These are phyloP conservation scores for Xylaria sp. DNA, from an alignment of 2,329 filamentous ascomycete genomes.

Conservation along the genomic window DNA sequence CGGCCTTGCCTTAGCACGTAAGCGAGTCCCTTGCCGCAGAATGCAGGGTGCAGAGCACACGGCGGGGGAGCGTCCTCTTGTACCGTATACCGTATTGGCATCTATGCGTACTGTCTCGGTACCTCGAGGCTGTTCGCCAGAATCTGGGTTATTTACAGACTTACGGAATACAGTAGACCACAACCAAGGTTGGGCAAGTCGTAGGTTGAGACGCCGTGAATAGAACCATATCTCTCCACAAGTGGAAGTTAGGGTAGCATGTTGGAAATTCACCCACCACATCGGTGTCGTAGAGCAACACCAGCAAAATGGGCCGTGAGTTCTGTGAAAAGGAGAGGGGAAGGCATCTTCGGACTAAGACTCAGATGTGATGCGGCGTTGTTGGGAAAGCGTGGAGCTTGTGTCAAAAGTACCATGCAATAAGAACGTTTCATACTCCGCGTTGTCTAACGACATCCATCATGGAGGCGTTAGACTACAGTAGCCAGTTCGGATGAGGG, in stretches of 20 bases:
- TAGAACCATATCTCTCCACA: too few relatives aligned
- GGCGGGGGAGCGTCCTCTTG: slow-evolving; percentile 2
- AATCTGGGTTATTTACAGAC: not conserved
- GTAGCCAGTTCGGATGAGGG: slow-evolving; percentile 1
- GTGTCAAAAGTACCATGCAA: too few relatives aligned
- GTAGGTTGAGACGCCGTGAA: too few relatives aligned
- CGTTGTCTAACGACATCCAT: not conserved
- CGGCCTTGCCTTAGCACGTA: slow-evolving; percentile 5
- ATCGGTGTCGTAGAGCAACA: not conserved
- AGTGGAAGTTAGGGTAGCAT: not conserved
- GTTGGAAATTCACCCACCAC: not conserved
- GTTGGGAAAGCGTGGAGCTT: too few relatives aligned
- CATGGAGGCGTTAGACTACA: slow-evolving; percentile 3
- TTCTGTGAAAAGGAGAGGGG: not conserved
- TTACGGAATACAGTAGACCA: not conserved
- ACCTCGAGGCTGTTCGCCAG: slow-evolving; percentile 6
- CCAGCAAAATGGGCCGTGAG: not conserved
- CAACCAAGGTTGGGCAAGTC: not conserved
- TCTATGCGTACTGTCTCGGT: slow-evolving; percentile 17
- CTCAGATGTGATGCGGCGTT: not conserved
- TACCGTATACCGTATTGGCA: not conserved
- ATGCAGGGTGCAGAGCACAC: not conserved
- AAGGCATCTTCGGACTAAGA: slow-evolving; percentile 1
- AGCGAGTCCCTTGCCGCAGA: slow-evolving; percentile 1
- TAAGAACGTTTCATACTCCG: too few relatives aligned